A percentile compares a stretch with the other conserved stretches of the same genome.
These are phyloP conservation scores for Pleurotus salmoneostramineus DNA, from an alignment of 768 basidiomycete species.

Conservation along the genomic window DNA sequence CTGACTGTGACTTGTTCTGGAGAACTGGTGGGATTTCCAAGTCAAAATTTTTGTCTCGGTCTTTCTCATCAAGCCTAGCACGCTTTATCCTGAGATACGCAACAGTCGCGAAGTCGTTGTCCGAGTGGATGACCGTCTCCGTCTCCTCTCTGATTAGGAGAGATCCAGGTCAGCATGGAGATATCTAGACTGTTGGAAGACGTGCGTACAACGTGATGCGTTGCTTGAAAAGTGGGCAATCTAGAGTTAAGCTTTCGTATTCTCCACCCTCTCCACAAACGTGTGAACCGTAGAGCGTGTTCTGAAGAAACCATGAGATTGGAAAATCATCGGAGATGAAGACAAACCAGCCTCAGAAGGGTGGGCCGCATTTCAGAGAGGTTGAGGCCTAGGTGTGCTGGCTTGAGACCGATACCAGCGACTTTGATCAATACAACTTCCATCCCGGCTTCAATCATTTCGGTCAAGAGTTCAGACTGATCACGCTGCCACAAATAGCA, in stretches of 20 bases:
- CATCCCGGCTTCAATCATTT: slow-evolving; percentile 82
- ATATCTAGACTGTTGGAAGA: slow-evolving; percentile 17
- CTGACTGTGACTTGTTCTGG: slow-evolving; percentile 32
- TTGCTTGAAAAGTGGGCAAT: slow-evolving; percentile 84
- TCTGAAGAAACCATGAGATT: slow-evolving; percentile 36
- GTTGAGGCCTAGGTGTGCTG: slow-evolving; percentile 74
- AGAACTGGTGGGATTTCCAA: slow-evolving; percentile 49
- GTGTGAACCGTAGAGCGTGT: slow-evolving; percentile 81
- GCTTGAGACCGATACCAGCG: slow-evolving; percentile 85
- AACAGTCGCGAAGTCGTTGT: slow-evolving; percentile 84
- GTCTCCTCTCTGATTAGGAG: slow-evolving; percentile 44
- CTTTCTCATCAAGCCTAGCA: slow-evolving; percentile 62
- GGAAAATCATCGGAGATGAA: neutral
- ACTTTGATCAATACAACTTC: slow-evolving; percentile 90
- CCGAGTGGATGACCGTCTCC: slow-evolving; percentile 73
- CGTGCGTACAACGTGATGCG: slow-evolving; percentile 56
- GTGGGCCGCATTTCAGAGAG: slow-evolving; percentile 72
- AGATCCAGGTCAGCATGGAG: slow-evolving; percentile 1
- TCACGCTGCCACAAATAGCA: slow-evolving; percentile 93
- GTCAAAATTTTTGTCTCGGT: slow-evolving; percentile 3
- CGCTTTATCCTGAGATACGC: slow-evolving; percentile 82
- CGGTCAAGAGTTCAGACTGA: slow-evolving; percentile 77
- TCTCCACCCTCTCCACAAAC: slow-evolving; percentile 98
- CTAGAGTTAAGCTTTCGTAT: slow-evolving; percentile 91
- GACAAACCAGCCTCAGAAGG: slow-evolving; percentile 64